phyloP scores from a whole-genome alignment of 2,329 filamentous ascomycete species.

The Taxawa tesnikishii region DNA sequence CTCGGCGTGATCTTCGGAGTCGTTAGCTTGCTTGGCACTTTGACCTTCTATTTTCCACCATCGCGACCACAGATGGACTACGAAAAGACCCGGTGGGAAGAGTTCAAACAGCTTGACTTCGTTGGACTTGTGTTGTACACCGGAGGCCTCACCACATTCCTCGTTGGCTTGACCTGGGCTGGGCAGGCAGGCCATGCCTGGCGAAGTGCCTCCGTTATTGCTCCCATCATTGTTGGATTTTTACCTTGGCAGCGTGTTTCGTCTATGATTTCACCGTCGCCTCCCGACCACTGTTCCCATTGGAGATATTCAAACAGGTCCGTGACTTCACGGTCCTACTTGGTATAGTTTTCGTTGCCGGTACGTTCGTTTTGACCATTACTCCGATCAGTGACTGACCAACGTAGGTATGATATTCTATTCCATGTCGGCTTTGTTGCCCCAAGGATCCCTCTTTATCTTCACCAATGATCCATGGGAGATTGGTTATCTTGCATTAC shows the following conservation, averaged over 20 bases:
- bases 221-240: background rate
- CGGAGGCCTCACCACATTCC: slow-evolving; percentile 14
- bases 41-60: slow-evolving; percentile 10
- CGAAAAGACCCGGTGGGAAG: slow-evolving; percentile 3
- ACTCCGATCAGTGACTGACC: too few relatives aligned
- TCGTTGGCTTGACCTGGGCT: background rate
- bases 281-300: background rate
- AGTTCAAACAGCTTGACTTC: slow-evolving; percentile 16
- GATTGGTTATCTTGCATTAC: too few relatives aligned
- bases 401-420: too few relatives aligned
- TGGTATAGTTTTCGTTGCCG: background rate
- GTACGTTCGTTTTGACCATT: too few relatives aligned
- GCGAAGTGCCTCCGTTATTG: background rate
- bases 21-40: too few relatives aligned
- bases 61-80: background rate
- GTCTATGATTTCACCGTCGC: slow-evolving; percentile 6
- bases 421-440: too few relatives aligned
- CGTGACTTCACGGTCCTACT: background rate
- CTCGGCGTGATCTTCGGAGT: too few relatives aligned
- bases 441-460: too few relatives aligned
- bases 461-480: too few relatives aligned
- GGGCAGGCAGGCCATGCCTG: background rate
- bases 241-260: background rate
- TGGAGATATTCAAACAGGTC: background rate
- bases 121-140: slow-evolving; percentile 19